phyloP scores from a whole-genome alignment of 73 alveolate genomes.

The Paramecium tetraurelia region DNA sequence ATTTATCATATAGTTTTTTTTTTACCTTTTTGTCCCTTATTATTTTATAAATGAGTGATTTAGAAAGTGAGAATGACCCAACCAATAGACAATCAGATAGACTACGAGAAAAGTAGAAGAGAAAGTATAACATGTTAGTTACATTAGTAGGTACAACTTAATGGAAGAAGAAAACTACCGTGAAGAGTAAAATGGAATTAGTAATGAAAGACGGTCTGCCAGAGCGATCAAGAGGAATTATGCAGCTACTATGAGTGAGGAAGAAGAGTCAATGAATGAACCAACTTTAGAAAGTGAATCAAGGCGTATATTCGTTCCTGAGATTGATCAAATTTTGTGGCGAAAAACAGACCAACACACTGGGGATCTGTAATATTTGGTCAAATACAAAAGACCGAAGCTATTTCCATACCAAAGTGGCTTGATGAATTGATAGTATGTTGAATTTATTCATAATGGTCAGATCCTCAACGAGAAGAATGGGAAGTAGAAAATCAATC shows the following conservation, averaged over 20 bases:
- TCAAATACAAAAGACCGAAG: slow-evolving; percentile 49
- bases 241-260: slow-evolving; percentile 21
- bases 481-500: slow-evolving; percentile 59
- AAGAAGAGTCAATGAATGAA: slow-evolving; percentile 29
- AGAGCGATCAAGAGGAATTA: slow-evolving; percentile 35
- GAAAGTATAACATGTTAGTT: neutral
- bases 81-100: neutral
- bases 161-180: neutral
- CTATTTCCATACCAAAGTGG: slow-evolving; percentile 61
- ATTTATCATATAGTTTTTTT: neutral
- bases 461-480: slow-evolving; percentile 40
- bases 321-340: slow-evolving; percentile 58
- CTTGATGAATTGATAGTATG: slow-evolving; percentile 36
- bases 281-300: slow-evolving; percentile 36
- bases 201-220: slow-evolving; percentile 32
- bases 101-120: slow-evolving; percentile 12
- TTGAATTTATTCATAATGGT: slow-evolving; percentile 13
- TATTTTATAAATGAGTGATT: slow-evolving; percentile 10
- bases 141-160: slow-evolving; percentile 9
- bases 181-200: neutral
- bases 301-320: slow-evolving; percentile 55
- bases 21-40: slow-evolving; percentile 12
- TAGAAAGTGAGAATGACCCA: slow-evolving; percentile 25
- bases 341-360: neutral
- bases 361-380: neutral